Conservation (phyloP, 1,284 basidiomycete genomes). For the Ustilago esculenta region DNA sequence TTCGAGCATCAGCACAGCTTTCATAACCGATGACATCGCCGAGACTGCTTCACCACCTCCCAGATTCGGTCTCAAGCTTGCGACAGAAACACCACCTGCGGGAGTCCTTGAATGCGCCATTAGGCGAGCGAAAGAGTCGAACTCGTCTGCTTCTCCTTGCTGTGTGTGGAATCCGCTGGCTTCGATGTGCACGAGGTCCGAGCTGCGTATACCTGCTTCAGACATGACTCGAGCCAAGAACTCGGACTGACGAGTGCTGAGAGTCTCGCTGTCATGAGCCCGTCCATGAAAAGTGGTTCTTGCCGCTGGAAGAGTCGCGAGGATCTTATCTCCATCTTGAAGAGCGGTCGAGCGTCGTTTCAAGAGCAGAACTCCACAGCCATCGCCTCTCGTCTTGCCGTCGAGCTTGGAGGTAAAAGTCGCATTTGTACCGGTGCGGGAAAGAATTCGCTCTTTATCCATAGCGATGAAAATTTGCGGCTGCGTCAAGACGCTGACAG, state of each 20-base stretch:
- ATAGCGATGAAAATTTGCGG: slow-evolving; percentile 52
- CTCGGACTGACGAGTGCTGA: slow-evolving; percentile 5
- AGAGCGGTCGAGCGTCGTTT: slow-evolving; percentile 48
- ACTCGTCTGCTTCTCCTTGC: slow-evolving; percentile 33
- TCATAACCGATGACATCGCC: slow-evolving; percentile 46
- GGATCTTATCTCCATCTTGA: slow-evolving; percentile 42
- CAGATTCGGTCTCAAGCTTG: slow-evolving; percentile 36
- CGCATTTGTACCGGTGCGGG: slow-evolving; percentile 28
- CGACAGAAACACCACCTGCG: slow-evolving; percentile 19
- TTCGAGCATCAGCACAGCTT: slow-evolving; percentile 40
- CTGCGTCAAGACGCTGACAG: slow-evolving; percentile 40
- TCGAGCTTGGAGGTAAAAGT: slow-evolving; percentile 37
- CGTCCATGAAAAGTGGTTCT: slow-evolving; percentile 22
- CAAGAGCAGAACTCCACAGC: slow-evolving; percentile 45
- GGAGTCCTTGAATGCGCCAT: neutral
- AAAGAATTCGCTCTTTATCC: slow-evolving; percentile 46
- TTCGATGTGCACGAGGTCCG: slow-evolving; percentile 41
- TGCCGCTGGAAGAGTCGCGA: slow-evolving; percentile 35
- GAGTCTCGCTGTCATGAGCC: neutral
- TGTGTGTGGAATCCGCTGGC: slow-evolving; percentile 35
- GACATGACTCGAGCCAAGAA: slow-evolving; percentile 20
- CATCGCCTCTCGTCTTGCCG: slow-evolving; percentile 49
- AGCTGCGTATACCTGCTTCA: slow-evolving; percentile 5
- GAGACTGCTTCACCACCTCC: slow-evolving; percentile 48
- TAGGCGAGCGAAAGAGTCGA: slow-evolving; percentile 30